These are phyloP conservation scores for Xylaria sp. DNA, from an alignment of 2,329 filamentous ascomycete species.

Conservation along the genomic window DNA sequence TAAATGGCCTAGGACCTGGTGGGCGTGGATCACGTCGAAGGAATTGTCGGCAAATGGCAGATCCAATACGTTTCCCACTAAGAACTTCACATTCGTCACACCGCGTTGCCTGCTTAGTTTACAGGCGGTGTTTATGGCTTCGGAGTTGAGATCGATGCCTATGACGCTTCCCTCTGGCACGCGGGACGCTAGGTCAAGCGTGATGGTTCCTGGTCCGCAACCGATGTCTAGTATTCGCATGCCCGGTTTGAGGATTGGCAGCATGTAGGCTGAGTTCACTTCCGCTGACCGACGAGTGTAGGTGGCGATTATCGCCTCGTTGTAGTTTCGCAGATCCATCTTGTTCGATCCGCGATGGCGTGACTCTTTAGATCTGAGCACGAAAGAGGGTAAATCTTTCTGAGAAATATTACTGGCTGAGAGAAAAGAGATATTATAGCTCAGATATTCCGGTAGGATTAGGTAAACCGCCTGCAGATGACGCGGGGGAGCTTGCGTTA, in stretches of 20 bases:
- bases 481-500: too few relatives aligned
- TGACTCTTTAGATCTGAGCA: too few relatives aligned
- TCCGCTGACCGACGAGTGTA: constrained; percentile 15
- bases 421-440: too few relatives aligned
- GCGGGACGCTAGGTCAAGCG: constrained; percentile 9
- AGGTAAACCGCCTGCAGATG: too few relatives aligned
- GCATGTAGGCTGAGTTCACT: constrained; percentile 14
- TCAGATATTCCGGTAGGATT: too few relatives aligned
- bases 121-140: constrained; percentile 8
- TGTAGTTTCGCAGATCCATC: constrained; percentile 16
- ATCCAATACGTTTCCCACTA: constrained; percentile 4
- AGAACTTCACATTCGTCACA: constrained; percentile 8
- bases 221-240: constrained; percentile 19
- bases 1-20: constrained; percentile 19
- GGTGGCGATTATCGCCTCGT: constrained; percentile 11
- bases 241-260: constrained; percentile 8
- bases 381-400: too few relatives aligned
- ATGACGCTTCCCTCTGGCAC: constrained; percentile 12
- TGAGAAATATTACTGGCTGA: too few relatives aligned
- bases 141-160: constrained; percentile 9
- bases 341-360: background rate
- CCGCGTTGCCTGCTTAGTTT: constrained; percentile 4
- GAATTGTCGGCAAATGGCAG: constrained; percentile 17
- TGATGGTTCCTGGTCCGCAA: constrained; percentile 17
- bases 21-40: constrained; percentile 17